Percentiles rank a stretch among this genome's conserved stretches.
Conservation (phyloP, 129 eudicot genomes). For the Artemisia tridentata region DNA sequence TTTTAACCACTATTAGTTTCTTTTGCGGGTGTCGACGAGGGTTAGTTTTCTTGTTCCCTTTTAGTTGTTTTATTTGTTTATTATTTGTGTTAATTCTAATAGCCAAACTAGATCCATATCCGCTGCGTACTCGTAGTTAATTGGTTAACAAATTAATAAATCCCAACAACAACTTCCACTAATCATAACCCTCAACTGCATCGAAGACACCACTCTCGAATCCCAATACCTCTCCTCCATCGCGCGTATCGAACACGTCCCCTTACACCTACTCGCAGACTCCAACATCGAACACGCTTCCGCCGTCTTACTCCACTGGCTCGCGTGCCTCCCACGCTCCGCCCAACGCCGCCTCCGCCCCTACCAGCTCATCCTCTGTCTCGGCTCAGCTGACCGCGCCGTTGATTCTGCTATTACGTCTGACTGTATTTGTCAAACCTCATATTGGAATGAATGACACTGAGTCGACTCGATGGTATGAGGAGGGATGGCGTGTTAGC, state of each 20-base stretch:
- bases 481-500: too few relatives aligned
- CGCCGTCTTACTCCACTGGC: constrained; percentile 89
- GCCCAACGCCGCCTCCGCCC: constrained; percentile 99
- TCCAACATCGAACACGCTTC: constrained; percentile 81
- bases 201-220: constrained; percentile 72
- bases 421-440: too few relatives aligned
- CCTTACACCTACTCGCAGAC: constrained; percentile 69
- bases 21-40: too few relatives aligned
- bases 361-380: constrained; percentile 89
- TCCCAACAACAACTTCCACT: constrained; percentile 47
- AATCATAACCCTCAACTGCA: constrained; percentile 89
- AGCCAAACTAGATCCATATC: too few relatives aligned
- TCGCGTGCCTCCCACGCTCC: constrained; percentile 97
- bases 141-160: too few relatives aligned
- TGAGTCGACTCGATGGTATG: too few relatives aligned
- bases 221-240: constrained; percentile 67
- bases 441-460: too few relatives aligned
- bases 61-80: too few relatives aligned
- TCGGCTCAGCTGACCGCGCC: constrained; percentile 91
- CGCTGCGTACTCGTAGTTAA: too few relatives aligned
- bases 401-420: constrained; percentile 86
- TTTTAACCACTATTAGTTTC: too few relatives aligned
- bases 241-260: constrained; percentile 83
- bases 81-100: too few relatives aligned
- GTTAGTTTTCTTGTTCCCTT: too few relatives aligned